Evolutionary conservation across 345 rosid genomes (phyloP), one percentile per base, ranked within the genome.

Genomic region (Eucalyptus brandiana): DNA sequence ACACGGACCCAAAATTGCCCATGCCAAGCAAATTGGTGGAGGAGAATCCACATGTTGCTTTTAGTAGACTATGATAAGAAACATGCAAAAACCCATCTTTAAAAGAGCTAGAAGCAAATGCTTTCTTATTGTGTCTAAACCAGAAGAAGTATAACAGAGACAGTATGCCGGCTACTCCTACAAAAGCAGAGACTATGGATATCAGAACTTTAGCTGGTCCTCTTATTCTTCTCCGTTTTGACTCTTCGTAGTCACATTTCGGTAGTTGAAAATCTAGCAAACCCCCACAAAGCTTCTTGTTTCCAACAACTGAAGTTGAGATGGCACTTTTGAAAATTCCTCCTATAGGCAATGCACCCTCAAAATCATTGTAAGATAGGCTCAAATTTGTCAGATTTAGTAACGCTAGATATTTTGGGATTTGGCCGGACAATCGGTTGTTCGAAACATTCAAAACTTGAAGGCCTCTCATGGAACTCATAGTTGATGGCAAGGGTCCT

Each of bases 171-270:
- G 65, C n/a, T 26, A 26, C 65, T 58, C n/a, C 65, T 1, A 8
- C n/a, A 58, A 58, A 7, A 58, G 65, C 4, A 3, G n/a, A 58
- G 65, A 58, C 0, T 5, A 1, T 26, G 1, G 7, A 26, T 24
- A 58, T 58, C 0, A 26, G 15, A 12, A 58, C 1, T 58, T 58
- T 12, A 5, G 11, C 15, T 3, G 6, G 5, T 60, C n/a, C 4
- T 0, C 67, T 60, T 26, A 60, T 26, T 26, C 24, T 60, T 2
- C 0, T 60, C 14, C 0, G 0, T 60, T 60, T 60, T 12, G 67
- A 26, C 67, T 12, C 67, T 60, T 60, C 3, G 15, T n/a, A n/a
- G 37, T 65, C 1, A 4, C 80, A 67, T 67, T 67, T 67, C 1
- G 40, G 80, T 8, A 67, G 40, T 16, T 32, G 80, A 26, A 67